A percentile compares a stretch with the other conserved stretches of the same genome.
These are phyloP conservation scores for Leucocoprinus birnbaumii DNA, from an alignment of 768 basidiomycete species.

Conservation along the genomic window DNA sequence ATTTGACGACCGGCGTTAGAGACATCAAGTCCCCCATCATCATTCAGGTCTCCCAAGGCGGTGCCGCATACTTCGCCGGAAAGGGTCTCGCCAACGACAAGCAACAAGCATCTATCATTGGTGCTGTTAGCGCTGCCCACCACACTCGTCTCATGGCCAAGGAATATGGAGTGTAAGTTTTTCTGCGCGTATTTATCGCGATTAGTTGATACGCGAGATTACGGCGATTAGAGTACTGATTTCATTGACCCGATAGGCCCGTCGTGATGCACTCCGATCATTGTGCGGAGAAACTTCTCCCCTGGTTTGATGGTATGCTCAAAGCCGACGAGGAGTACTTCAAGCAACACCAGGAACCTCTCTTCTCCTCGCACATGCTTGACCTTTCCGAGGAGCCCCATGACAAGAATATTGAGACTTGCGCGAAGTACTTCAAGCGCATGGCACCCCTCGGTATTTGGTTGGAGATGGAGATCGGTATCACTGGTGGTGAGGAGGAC, in stretches of 20 bases:
- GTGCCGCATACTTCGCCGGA: slow-evolving; percentile 93
- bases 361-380: slow-evolving; percentile 98
- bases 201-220: neutral
- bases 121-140: slow-evolving; percentile 89
- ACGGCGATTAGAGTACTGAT: slow-evolving; percentile 9
- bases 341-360: slow-evolving; percentile 81
- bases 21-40: slow-evolving; percentile 98
- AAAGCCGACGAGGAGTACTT: slow-evolving; percentile 92
- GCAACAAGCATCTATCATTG: slow-evolving; percentile 93
- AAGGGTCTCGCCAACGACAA: slow-evolving; percentile 95
- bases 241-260: slow-evolving; percentile 49
- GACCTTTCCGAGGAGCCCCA: slow-evolving; percentile 92
- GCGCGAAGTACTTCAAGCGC: slow-evolving; percentile 92
- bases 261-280: slow-evolving; percentile 98
- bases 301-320: slow-evolving; percentile 99
- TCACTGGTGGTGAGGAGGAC: slow-evolving; percentile 99
- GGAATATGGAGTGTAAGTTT: slow-evolving; percentile 85
- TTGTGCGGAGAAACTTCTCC: slow-evolving; percentile 96
- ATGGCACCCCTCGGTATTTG: slow-evolving; percentile 90
- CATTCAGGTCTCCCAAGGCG: slow-evolving; percentile 96
- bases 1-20: slow-evolving; percentile 33
- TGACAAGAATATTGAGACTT: slow-evolving; percentile 92
- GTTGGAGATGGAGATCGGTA: slow-evolving; percentile 99
- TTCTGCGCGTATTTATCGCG: neutral
- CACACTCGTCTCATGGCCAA: slow-evolving; percentile 88